Evolutionary conservation across 352 stramenopile genomes (phyloP), one percentile per base, ranked within the genome.

Genomic region (Pythium scleroteichum): DNA sequence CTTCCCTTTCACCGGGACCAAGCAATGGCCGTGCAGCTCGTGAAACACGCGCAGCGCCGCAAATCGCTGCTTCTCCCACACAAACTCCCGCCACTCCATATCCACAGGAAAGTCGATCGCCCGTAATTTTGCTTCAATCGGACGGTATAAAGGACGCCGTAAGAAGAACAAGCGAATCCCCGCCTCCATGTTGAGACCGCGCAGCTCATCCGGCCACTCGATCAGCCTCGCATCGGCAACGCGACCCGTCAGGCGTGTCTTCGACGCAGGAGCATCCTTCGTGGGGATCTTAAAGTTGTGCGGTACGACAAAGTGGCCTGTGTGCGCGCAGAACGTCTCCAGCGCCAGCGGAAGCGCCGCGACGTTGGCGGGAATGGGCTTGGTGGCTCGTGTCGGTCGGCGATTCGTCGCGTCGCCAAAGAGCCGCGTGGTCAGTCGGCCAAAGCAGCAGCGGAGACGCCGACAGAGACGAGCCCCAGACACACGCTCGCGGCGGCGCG

Each of bases 1-100:
- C 9, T 35, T 72, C 60, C 17, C 45, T 16, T 66, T 68, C 8
- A 39, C 14, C 8, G 33, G 33, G 13, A 81, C 48, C 40, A 75
- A 39, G 16, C 72, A 48, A 19, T 81, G 62, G 26, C 71, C 66
- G 39, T 84, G 38, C 16, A 72, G 26, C 10, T 57, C 27, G 19
- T 66, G 19, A 29, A 72, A 84, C 35, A 53, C 68, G 27, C 71
- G 26, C 14, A 84, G 57, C 17, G 32, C 46, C 27, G 56, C 45
- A 14, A 63, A 27, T 8, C n/a, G 23, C 44, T 47, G 23, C 19
- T 49, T 13, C 33, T 54, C 17, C 56, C 56, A 63, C 26, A 63
- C 23, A 26, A 50, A 63, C 24, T 52, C n/a, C 45, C 50, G 27
- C 56, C 56, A 63, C n/a, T 63, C 56, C 24, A 45, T n/a, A n/a